Conservation (phyloP, 2,329 filamentous ascomycete genomes). For the Catunica adiposa region DNA sequence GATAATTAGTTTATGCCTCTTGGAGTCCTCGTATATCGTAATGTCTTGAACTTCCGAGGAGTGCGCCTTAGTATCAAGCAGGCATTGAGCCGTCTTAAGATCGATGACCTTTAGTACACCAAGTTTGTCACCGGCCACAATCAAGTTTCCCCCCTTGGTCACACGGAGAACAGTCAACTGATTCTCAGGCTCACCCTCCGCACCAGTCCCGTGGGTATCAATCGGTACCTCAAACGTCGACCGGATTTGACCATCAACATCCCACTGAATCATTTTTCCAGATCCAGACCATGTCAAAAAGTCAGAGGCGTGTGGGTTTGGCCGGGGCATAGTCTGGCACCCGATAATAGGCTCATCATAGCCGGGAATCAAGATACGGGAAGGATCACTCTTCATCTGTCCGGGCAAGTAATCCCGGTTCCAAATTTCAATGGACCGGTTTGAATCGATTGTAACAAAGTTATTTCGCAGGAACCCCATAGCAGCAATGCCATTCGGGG, state of each 20-base stretch:
- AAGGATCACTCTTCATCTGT: conserved; percentile 22
- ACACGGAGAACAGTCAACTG: conserved; percentile 44
- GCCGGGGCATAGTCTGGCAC: conserved; percentile 45
- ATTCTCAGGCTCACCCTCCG: conserved; percentile 37
- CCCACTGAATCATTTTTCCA: conserved; percentile 73
- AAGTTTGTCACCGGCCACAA: conserved; percentile 72
- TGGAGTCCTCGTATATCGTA: conserved; percentile 43
- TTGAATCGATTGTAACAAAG: conserved; percentile 59
- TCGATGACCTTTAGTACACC: conserved; percentile 65
- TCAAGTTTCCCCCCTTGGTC: conserved; percentile 43
- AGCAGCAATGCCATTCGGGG: conserved; percentile 38
- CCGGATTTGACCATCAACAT: conserved; percentile 50
- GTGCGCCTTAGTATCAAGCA: conserved; percentile 70
- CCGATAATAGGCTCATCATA: conserved; percentile 55
- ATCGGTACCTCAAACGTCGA: conserved; percentile 49
- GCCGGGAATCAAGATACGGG: conserved; percentile 42
- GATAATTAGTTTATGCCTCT: conserved; percentile 44
- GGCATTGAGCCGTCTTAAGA: conserved; percentile 39
- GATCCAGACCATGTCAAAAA: conserved; percentile 84
- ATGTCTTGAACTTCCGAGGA: conserved; percentile 72
- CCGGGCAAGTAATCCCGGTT: conserved; percentile 29
- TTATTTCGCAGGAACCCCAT: conserved; percentile 52
- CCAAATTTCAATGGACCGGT: conserved; percentile 58
- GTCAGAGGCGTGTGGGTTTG: conserved; percentile 43
- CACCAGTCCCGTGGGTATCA: conserved; percentile 39